Conservation (phyloP, 352 stramenopile genomes). For the Albugo candida region DNA sequence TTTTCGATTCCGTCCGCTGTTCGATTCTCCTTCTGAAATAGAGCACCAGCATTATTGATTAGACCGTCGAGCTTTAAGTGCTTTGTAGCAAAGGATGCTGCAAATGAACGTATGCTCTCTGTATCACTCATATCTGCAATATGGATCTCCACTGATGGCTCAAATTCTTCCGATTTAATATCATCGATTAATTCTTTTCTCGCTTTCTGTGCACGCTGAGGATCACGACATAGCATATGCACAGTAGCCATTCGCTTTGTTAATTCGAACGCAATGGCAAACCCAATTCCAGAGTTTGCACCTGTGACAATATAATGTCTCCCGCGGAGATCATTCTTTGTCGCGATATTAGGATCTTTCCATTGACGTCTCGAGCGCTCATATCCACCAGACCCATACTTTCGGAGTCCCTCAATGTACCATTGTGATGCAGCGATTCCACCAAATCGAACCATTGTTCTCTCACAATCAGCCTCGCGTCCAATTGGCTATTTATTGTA, state of each 20-base stretch:
- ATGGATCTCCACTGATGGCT: slow-evolving; percentile 17
- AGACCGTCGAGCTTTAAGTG: slow-evolving; percentile 15
- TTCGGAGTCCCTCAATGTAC: slow-evolving; percentile 15
- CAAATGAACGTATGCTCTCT: slow-evolving; percentile 21
- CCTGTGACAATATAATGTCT: slow-evolving; percentile 31
- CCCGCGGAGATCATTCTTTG: slow-evolving; percentile 15
- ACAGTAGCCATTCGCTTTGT: slow-evolving; percentile 16
- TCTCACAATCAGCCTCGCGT: too few species aligned
- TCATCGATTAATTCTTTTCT: slow-evolving; percentile 17
- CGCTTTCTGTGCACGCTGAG: slow-evolving; percentile 15
- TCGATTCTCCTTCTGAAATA: slow-evolving; percentile 18
- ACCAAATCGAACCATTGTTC: not conserved
- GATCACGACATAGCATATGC: slow-evolving; percentile 28
- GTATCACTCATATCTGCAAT: slow-evolving; percentile 23
- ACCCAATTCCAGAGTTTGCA: slow-evolving; percentile 23
- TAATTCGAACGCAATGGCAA: slow-evolving; percentile 18
- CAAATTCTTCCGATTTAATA: slow-evolving; percentile 6
- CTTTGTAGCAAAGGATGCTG: slow-evolving; percentile 9
- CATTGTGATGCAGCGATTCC: slow-evolving; percentile 19
- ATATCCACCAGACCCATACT: slow-evolving; percentile 19
- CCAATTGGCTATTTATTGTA: too few species aligned
- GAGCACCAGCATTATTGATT: slow-evolving; percentile 29
- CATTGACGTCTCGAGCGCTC: slow-evolving; percentile 12
- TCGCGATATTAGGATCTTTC: slow-evolving; percentile 17
- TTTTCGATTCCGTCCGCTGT: slow-evolving; percentile 16